Conservation (phyloP, 805 yeast genomes). For the Zygoascus tannicola region DNA sequence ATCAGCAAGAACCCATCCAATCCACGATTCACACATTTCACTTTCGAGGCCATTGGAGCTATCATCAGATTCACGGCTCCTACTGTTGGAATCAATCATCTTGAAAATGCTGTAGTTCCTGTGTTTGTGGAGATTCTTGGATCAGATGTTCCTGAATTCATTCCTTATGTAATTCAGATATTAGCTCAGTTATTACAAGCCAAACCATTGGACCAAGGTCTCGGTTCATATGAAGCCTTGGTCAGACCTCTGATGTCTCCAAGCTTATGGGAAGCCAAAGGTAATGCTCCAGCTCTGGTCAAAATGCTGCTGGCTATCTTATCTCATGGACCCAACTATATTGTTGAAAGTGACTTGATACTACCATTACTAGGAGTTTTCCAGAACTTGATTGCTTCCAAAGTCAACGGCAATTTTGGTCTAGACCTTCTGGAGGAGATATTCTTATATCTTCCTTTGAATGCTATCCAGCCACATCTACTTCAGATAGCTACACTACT, state of each 20-base stretch:
- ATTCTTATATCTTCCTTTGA: slow-evolving; percentile 46
- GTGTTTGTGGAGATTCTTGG: slow-evolving; percentile 57
- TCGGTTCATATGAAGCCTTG: slow-evolving; percentile 53
- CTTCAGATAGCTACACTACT: slow-evolving; percentile 69
- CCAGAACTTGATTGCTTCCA: slow-evolving; percentile 84
- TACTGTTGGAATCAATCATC: slow-evolving; percentile 27
- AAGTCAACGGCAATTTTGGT: slow-evolving; percentile 69
- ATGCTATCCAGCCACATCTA: slow-evolving; percentile 41
- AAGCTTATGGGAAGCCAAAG: slow-evolving; percentile 85
- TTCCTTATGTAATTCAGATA: slow-evolving; percentile 89
- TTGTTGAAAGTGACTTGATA: slow-evolving; percentile 38
- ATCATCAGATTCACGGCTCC: slow-evolving; percentile 46
- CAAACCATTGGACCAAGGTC: slow-evolving; percentile 37
- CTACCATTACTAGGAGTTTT: slow-evolving; percentile 91
- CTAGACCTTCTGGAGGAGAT: slow-evolving; percentile 75
- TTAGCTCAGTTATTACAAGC: slow-evolving; percentile 66
- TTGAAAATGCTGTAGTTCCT: slow-evolving; percentile 54
- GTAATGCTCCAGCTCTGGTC: slow-evolving; percentile 89
- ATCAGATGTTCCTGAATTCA: slow-evolving; percentile 85
- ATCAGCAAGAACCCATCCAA: slow-evolving; percentile 89
- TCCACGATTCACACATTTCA: slow-evolving; percentile 84
- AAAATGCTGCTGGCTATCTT: slow-evolving; percentile 65
- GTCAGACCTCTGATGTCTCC: slow-evolving; percentile 81
- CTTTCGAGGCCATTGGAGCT: slow-evolving; percentile 81
- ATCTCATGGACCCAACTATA: slow-evolving; percentile 30